A percentile compares a stretch with the other conserved stretches of the same genome.
Evolutionary conservation across 2,329 filamentous ascomycete genomes (phyloP).

Genomic region (Pseudogymnoascus sp.): DNA sequence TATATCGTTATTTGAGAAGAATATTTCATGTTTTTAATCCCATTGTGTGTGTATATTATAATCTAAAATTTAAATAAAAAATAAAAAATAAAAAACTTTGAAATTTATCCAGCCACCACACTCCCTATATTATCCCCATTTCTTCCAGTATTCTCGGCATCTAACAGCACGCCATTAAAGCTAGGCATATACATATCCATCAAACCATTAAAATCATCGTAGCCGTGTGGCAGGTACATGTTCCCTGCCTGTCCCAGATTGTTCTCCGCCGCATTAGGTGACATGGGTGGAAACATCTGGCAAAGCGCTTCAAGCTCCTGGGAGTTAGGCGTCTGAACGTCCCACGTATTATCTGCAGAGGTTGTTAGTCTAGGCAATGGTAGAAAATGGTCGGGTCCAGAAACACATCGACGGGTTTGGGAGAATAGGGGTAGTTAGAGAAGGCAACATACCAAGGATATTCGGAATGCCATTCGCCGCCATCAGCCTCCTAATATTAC

Average conservation of each 20-base stretch:
- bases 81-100: neutral
- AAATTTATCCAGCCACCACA: neutral
- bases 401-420: neutral
- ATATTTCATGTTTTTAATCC: too few species aligned
- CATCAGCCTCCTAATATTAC: conserved; percentile 13
- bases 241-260: neutral
- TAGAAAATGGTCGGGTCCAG: neutral
- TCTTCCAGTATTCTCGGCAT: neutral
- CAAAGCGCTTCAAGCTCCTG: neutral
- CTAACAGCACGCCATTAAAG: neutral
- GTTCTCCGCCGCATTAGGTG: neutral
- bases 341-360: neutral
- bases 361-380: neutral
- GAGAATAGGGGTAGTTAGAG: neutral
- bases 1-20: too few species aligned
- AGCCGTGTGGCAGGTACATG: neutral
- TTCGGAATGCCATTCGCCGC: conserved; percentile 5
- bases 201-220: neutral
- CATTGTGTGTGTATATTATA: neutral
- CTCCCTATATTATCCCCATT: neutral
- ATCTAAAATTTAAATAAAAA: neutral
- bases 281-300: neutral
- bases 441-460: neutral
- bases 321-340: neutral
- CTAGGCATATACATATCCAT: neutral